Evolutionary conservation across 257 asterid species (phyloP), one percentile per base, ranked within the genome.

Genomic region (Agastache rugosa): DNA sequence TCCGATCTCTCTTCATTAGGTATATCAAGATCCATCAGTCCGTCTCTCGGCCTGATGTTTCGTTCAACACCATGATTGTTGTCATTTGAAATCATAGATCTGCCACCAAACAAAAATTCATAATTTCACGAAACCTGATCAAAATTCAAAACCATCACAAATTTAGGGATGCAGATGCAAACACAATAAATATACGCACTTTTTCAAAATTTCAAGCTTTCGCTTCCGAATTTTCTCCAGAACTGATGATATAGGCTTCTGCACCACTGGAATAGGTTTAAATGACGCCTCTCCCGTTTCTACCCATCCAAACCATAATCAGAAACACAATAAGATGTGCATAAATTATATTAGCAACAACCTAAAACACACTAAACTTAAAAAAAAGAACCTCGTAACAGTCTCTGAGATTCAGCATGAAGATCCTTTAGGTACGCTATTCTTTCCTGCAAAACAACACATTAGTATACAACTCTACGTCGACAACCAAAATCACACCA

Each of bases 181-280:
- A 65, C 8, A 63, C 17, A 63, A 63, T 27, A 73, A 25, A 51
- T 0, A 39, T 61, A 82, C 88, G 35, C 72, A 87, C 98, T 80
- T 91, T 78, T 79, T 89, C 1, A 87, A 76, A 61, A 92, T 68
- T 79, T 92, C 96, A 11, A 92, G 90, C 87, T 94, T 94, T 67
- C 99, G 87, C 83, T 90, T 88, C 77, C 97, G 89, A 41, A 94
- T 92, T 84, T 94, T 94, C 83, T 92, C 96, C 53, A 94, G 75
- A 54, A 94, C 80, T 10, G 96, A 89, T 11, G 98, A 92, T 85
- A 94, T 89, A 16, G 99, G 96, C 74, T 87, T 94, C 50, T 83
- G 90, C 78, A 88, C 91, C 59, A 80, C 80, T 15, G 90, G 89
- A 73, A 80, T 34, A 44, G 96, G 93, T 78, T 82, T 90, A 79